Percentiles rank a stretch among this genome's conserved stretches.
These are phyloP conservation scores for Kwoniella sp. DNA, from an alignment of 768 basidiomycete genomes.

Conservation along the genomic window DNA sequence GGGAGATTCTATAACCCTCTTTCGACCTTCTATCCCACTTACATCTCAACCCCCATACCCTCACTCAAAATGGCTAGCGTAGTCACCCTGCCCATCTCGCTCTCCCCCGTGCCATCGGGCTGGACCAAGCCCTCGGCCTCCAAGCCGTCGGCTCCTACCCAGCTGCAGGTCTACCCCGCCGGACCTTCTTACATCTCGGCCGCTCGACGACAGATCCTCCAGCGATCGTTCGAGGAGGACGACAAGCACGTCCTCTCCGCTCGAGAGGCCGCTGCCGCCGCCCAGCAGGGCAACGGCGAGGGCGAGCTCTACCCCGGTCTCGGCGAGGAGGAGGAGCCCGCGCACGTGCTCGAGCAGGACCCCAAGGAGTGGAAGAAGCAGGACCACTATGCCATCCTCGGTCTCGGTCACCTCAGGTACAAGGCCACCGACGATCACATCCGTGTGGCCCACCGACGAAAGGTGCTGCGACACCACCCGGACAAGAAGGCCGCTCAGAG, in stretches of 20 bases:
- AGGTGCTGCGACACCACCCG: slow-evolving; percentile 97
- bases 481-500: slow-evolving; percentile 72
- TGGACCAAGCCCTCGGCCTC: slow-evolving; percentile 53
- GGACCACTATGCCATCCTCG: slow-evolving; percentile 96
- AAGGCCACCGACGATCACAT: slow-evolving; percentile 85
- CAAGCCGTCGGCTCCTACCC: slow-evolving; percentile 52
- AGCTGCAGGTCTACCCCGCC: slow-evolving; percentile 67
- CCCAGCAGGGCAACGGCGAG: slow-evolving; percentile 54
- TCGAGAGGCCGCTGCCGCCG: slow-evolving; percentile 55
- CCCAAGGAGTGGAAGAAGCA: slow-evolving; percentile 99
- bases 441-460: slow-evolving; percentile 94
- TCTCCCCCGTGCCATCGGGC: slow-evolving; percentile 54
- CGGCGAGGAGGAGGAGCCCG: slow-evolving; percentile 79
- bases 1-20: too few relatives aligned
- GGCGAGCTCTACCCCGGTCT: slow-evolving; percentile 84
- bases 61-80: slow-evolving; percentile 38
- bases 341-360: slow-evolving; percentile 68
- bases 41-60: neutral
- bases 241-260: slow-evolving; percentile 65
- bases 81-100: slow-evolving; percentile 52
- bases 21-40: slow-evolving; percentile 9
- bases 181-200: slow-evolving; percentile 84
- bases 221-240: slow-evolving; percentile 75
- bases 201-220: slow-evolving; percentile 68
- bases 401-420: slow-evolving; percentile 83